Conservation (phyloP, 805 yeast species). For the Candida mattraensis region DNA sequence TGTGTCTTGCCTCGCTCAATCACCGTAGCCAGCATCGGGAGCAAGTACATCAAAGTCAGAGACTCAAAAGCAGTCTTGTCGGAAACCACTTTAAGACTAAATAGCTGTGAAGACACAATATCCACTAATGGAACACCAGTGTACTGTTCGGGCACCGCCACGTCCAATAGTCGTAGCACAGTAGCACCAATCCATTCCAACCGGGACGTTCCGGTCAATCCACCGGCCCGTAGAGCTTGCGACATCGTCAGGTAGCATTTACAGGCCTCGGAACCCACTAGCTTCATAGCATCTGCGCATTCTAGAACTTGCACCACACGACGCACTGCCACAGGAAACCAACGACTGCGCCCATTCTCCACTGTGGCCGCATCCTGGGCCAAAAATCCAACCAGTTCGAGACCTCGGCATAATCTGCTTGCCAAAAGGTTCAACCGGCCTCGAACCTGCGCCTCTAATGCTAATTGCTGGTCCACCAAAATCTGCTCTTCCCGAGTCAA, state of each 20-base stretch:
- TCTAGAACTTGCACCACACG: slow-evolving; percentile 47
- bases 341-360: slow-evolving; percentile 61
- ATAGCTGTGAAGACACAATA: slow-evolving; percentile 64
- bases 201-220: slow-evolving; percentile 46
- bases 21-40: slow-evolving; percentile 73
- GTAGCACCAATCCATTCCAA: slow-evolving; percentile 66
- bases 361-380: slow-evolving; percentile 47
- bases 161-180: slow-evolving; percentile 56
- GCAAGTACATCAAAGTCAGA: slow-evolving; percentile 64
- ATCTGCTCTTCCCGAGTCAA: slow-evolving; percentile 75
- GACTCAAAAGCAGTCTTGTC: slow-evolving; percentile 72
- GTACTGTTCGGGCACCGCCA: slow-evolving; percentile 45
- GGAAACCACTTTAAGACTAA: slow-evolving; percentile 69
- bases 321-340: slow-evolving; percentile 72
- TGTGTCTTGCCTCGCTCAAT: slow-evolving; percentile 63
- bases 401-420: slow-evolving; percentile 44
- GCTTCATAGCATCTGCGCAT: slow-evolving; percentile 27
- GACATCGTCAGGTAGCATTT: slow-evolving; percentile 57
- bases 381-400: slow-evolving; percentile 55
- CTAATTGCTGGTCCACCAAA: slow-evolving; percentile 60
- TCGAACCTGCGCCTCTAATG: slow-evolving; percentile 61
- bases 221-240: slow-evolving; percentile 39
- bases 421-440: slow-evolving; percentile 39
- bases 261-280: slow-evolving; percentile 42
- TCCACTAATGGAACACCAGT: slow-evolving; percentile 53